Evolutionary conservation across 2,329 filamentous ascomycete genomes (phyloP), one percentile per base, ranked within the genome.

Genomic region (Beauveria scarabaeidicola): DNA sequence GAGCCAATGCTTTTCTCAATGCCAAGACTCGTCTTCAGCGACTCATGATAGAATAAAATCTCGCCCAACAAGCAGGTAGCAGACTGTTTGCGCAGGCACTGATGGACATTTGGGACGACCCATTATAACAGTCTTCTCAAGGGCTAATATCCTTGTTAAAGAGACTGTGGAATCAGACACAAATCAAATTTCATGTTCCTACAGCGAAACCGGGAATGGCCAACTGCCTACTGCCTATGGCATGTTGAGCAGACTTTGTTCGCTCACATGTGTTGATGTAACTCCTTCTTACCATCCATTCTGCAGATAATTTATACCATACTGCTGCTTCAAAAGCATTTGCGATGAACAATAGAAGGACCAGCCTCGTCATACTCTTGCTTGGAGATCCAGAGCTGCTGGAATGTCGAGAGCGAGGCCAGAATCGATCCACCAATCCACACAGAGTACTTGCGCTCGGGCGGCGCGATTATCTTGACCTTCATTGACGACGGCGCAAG

Each of bases 321-420:
- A 3, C 17, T n/a, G 15, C 2, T 2, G 21, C 86, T 88, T 96
- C 96, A 97, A 90, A 97, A 97, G 90, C 93, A 97, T 91, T 97
- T 97, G 88, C 92, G 90, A 89, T 97, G 93, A 74, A 97, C 93
- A 76, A 97, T 97, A 75, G 92, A 97, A 73, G 93, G 94, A 82
- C 93, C 93, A 79, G 89, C 94, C 91, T 97, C 94, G 84, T 99
- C 94, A 88, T 97, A 97, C 86, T 97, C 93, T 84, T 99, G 94
- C 91, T 99, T 99, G 73, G 94, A 99, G 88, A 99, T 97, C 94
- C 94, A 99, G 94, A 99, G 99, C 84, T 99, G 94, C 86, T 99
- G 94, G 93, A 99, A 99, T 80, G 94, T 99, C 71, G 94, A 99
- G 73, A 99, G 90, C 67, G 94, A 99, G 72, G 94, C 94, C 75